Evolutionary conservation across 2,329 filamentous ascomycete species (phyloP), one percentile per base, ranked within the genome.

Genomic region (Hymenoscyphus scutula): DNA sequence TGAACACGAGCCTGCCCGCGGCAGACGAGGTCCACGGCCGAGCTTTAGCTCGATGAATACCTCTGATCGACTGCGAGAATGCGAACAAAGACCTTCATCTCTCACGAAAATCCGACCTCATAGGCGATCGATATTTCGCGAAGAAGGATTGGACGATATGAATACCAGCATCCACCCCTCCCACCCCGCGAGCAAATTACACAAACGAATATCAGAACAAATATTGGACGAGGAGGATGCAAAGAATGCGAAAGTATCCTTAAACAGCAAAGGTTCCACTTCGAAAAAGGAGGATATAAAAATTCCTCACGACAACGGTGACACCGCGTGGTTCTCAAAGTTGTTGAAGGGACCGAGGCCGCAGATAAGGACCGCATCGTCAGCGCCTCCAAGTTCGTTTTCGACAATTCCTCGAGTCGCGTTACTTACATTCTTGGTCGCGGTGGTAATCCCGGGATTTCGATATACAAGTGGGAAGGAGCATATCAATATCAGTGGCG

Each of bases 351-450:
- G 55, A 51, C 58, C 63, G 4, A 68, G 66, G 62, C 79, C 80
- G 37, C 75, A 74, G 64, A 75, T 82, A 57, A 79, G 76, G 70
- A 74, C 76, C 58, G 75, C 76, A 56, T 77, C 79, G 11, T 79
- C 76, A 69, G 76, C 77, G 58, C 78, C 80, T 15, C 76, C 80
- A 56, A 72, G 77, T 25, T 71, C 77, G 25, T 73, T 78, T 51
- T 71, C 76, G 1, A 76, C 77, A 15, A 60, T 82, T 5, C 76
- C 80, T 37, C 77, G 79, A 58, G 70, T 82, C 64, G 76, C 80
- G 19, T 76, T 82, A 74, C 74, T 83, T 64, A 80, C 76, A 13
- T 66, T 84, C 58, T 72, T 84, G 64, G 79, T 84, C 60, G 80
- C 81, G 37, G 71, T 84, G 58, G 73, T 84, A 57, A 71, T 84